Evolutionary conservation across 352 stramenopile species (phyloP), one percentile per base, ranked within the genome.

Genomic region (Thalassiosira exigua): DNA sequence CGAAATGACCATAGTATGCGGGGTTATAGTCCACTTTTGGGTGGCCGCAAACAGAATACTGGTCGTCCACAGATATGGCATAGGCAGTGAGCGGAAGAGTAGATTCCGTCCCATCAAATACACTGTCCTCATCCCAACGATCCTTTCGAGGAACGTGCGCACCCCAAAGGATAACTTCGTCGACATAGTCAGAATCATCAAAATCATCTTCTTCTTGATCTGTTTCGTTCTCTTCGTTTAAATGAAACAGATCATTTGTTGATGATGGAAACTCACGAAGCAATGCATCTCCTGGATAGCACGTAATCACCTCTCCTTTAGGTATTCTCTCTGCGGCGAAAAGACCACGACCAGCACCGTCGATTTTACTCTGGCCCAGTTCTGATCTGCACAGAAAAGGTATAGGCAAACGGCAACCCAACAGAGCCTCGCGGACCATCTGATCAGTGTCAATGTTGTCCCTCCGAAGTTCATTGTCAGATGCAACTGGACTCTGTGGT

Each of bases 1-100:
- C 75, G 61, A 83, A 79, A 50, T 83, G 75, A 48, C 75, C 75
- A 33, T 54, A 61, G 59, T 83, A 83, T 14, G 68, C 67, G 9
- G 75, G 66, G 22, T 83, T 53, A 19, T 56, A 29, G 52, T 76
- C 73, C 14, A 77, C 33, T 9, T 19, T 42, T 9, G 73, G 73
- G 41, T 66, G 24, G 12, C 73, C 73, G 57, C 76, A 73, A 1
- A 82, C 68, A 17, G 73, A 82, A 51, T 82, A 82, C 27, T 42
- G 22, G 53, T 82, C 66, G 32, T 66, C 54, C 12, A 72, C 39
- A 19, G 73, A 56, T 5, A 62, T 42, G 19, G 73, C 73, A 58
- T 82, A 78, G 2, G 33, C 29, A 19, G 53, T 78, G 5, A 82
- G 73, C 52, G 73, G 59, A 24, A 42, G 33, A 14, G 7, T 14